Base-by-base conservation (phyloP, 2,329 filamentous ascomycete species). In the Epichloe coenophiala region DNA sequence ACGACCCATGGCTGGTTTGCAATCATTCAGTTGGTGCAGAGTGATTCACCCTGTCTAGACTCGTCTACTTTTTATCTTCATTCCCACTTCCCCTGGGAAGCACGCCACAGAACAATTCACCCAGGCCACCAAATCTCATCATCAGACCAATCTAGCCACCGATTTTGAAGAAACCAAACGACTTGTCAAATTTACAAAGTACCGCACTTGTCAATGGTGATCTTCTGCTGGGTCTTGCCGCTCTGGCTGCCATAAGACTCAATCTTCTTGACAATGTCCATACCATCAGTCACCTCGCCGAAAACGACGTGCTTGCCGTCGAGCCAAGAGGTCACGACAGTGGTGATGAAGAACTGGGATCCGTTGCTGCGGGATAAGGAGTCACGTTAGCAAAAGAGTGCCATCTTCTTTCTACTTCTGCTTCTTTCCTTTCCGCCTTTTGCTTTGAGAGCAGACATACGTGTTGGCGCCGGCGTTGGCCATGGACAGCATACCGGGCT, bases 291-390 rank as follows among this genome's bases (percentile, higher is more conserved):
- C 45, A 90, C 84, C 73, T 86, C 75, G 66, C 87, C 88, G 71
- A 90, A 90, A 66, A 89, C 86, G 70, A 89, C 85, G 77, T 93
- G 87, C 69, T 84, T 84, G 65, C 80, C 80, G 68, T 93, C 79
- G 60, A 93, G 77, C 77, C 95, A 95, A 52, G 83, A 83, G 54
- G 93, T 97, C 54, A 83, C 78, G 48, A 95, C 88, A 51, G 91
- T 97, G 63, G 91, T 97, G 67, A 97, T 75, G 77, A 97, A 97
- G 79, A 97, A 97, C 71, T 97, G 91, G 48, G 88, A 95, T 63
- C 93, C 93, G 74, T 98, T 98, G 70, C 93, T 95, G 38, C 27
- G 21, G 19, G 12, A 33, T 12, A 9, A 31, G 3, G 1, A 9
- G 8, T 31, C 27, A 11, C 27, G 8, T 31, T 31, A 31, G 27